Base-by-base conservation (phyloP, 2,329 filamentous ascomycete genomes). In the Sarocladium strictum region DNA sequence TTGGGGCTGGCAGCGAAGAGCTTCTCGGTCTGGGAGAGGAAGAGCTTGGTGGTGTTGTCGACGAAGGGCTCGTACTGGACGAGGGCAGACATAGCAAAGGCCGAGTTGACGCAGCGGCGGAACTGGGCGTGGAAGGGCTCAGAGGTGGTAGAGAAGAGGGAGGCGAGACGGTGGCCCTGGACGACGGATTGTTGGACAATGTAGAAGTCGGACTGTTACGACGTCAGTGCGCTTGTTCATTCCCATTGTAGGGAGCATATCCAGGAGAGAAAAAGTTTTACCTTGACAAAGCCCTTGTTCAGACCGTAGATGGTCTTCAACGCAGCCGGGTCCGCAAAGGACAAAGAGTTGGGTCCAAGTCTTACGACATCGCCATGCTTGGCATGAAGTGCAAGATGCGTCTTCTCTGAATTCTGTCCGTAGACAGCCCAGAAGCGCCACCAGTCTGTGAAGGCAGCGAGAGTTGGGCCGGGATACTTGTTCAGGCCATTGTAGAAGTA, bases 21-120 rank as follows among this genome's bases (percentile, higher is more conserved):
- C 2, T 73, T 71, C 58, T 81, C 75, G 0, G 83, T 86, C 64
- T 83, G 81, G 29, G 76, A 68, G 5, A 93, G 77, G 66, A 91
- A 93, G 2, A 89, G 71, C 58, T 82, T 80, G 0, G 86, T 85
- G 1, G 86, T 90, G 60, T 84, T 86, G 65, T 90, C 87, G 38
- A 94, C 88, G 33, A 90, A 85, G 1, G 89, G 87, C 64, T 94
- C 89, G 63, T 91, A 91, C 63, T 88, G 83, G 21, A 91, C 83
- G 2, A 93, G 73, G 0, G 86, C 80, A 10, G 81, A 86, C 88
- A 92, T 91, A 57, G 86, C 79, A 64, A 91, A 93, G 3, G 86
- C 87, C 57, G 78, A 81, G 69, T 88, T 91, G 55, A 94, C 86
- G 59, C 84, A 87, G 57, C 88, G 80, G 26, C 87, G 81, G 65